Evolutionary conservation across 441 rosid genomes (phyloP).

Genomic region (Populus hybrid): DNA sequence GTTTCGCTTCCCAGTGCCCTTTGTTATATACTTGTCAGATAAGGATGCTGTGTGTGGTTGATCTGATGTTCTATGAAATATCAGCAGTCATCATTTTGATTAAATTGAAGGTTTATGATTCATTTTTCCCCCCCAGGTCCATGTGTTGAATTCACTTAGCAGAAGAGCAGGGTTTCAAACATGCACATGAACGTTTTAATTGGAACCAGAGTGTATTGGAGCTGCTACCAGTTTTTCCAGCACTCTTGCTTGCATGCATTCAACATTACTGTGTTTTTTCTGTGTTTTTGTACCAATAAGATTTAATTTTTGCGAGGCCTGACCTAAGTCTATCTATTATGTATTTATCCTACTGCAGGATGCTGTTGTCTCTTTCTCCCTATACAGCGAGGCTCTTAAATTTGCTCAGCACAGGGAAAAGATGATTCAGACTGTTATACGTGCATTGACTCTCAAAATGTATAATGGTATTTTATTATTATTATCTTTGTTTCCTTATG

Average conservation of each 20-base stretch:
- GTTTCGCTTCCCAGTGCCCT: background rate
- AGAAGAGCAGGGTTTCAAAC: slow-evolving; percentile 1
- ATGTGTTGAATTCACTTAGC: slow-evolving; percentile 1
- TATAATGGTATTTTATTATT: slow-evolving; percentile 46
- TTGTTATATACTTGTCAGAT: background rate
- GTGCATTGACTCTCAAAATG: slow-evolving; percentile 62
- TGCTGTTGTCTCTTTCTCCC: slow-evolving; percentile 55
- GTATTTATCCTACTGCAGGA: slow-evolving; percentile 40
- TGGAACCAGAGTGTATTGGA: background rate
- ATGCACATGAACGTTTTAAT: background rate
- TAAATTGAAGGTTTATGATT: no score
- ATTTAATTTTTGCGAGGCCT: background rate
- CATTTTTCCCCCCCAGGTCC: background rate
- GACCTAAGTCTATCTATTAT: background rate
- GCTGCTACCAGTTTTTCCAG: background rate
- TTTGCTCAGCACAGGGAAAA: slow-evolving; percentile 68
- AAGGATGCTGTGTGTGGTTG: background rate
- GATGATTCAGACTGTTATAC: slow-evolving; percentile 81
- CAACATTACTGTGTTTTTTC: background rate
- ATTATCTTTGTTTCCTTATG: slow-evolving; percentile 16
- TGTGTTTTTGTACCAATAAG: background rate
- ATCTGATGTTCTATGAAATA: background rate
- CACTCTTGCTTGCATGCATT: background rate
- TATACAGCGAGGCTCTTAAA: slow-evolving; percentile 63
- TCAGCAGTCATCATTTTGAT: no score